These are phyloP conservation scores for Hamamelis virginiana DNA, from an alignment of 164 flowering plant species.

Conservation along the genomic window DNA sequence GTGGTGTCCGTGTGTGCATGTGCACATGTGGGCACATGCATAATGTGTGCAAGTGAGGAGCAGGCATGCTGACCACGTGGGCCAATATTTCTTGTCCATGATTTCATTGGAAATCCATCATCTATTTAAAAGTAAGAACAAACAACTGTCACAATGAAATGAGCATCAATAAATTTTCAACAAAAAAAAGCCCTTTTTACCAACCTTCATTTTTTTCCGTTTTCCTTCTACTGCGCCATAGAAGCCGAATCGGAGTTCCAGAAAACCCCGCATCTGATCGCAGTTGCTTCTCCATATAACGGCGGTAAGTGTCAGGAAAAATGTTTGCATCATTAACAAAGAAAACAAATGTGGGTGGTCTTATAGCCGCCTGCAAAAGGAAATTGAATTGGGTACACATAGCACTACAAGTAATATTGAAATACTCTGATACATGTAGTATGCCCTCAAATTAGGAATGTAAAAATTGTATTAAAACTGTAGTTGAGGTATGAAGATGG, in stretches of 20 bases:
- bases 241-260: slow-evolving; percentile 93
- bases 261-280: slow-evolving; percentile 84
- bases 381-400: neutral
- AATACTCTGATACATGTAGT: no score
- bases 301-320: slow-evolving; percentile 81
- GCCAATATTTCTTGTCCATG: no score
- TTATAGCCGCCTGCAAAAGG: slow-evolving; percentile 84
- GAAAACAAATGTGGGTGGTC: slow-evolving; percentile 98
- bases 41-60: no score
- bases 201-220: slow-evolving; percentile 50
- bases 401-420: neutral
- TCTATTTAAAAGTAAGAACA: neutral
- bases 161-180: neutral
- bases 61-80: no score
- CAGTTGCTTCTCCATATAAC: slow-evolving; percentile 97
- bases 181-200: slow-evolving; percentile 6
- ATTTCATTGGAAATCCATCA: no score
- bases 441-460: no score
- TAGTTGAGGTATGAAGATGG: no score
- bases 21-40: no score
- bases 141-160: neutral
- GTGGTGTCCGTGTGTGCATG: no score
- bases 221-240: slow-evolving; percentile 94
- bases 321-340: slow-evolving; percentile 98
- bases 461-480: no score